Evolutionary conservation across 192 early-diverging fungal species (phyloP), one percentile per base, ranked within the genome.

Genomic region (Geranomyces michiganensis): DNA sequence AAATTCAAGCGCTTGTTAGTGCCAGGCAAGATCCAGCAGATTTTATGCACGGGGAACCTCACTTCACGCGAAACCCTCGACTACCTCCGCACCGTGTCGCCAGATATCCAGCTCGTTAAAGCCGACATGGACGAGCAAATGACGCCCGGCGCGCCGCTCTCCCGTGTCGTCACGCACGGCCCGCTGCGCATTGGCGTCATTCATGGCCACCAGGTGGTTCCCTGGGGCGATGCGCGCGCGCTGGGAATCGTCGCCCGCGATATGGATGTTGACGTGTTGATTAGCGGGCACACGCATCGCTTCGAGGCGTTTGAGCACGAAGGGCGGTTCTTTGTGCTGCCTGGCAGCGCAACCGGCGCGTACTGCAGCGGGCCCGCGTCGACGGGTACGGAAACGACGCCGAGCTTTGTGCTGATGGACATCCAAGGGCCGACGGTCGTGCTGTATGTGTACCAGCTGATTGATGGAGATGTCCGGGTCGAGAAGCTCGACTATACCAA

Each of bases 351-450:
- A 17, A 99, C 96, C 0, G 96, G 96, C 27, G 93, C 92, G 0
- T 95, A 79, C 47, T 27, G 61, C 48, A 67, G 72, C 8, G 73
- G 19, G 27, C 64, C 33, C 4, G 62, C 48, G 43, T 10, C 30
- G 0, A 15, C 55, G 41, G 68, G 24, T 48, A 87, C 82, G 51
- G 88, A 91, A 1, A 77, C 87, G 51, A 84, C 88, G 26, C 95
- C 96, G 53, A 94, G 93, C 48, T 99, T 99, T 85, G 95, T 97
- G 36, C 73, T 99, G 70, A 93, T 99, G 92, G 96, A 99, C 80
- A 76, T 98, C 66, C 91, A 93, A 70, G 88, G 87, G 8, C 70
- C 79, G 1, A 80, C 78, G 0, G 87, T 97, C 2, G 87, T 92
- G 5, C 85, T 92, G 7, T 99, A 99, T 74, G 93, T 98, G 30